A percentile compares a stretch with the other conserved stretches of the same genome.
Conservation (phyloP, 2,329 filamentous ascomycete genomes). For the Balansia obtecta region DNA sequence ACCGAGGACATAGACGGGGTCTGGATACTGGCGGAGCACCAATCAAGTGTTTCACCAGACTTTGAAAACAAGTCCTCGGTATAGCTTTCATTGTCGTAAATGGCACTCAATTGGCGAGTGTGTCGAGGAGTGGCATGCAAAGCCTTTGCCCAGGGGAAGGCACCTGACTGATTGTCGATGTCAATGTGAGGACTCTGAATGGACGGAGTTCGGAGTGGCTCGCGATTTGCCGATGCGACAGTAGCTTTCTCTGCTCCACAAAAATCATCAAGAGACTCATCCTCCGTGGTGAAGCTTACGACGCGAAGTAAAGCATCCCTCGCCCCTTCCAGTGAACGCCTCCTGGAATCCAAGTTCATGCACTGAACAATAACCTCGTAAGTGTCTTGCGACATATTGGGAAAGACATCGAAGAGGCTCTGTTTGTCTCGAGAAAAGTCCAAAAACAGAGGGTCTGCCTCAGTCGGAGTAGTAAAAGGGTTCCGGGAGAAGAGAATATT, state of each 20-base stretch:
- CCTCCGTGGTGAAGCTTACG: constrained; percentile 85
- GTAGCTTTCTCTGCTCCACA: constrained; percentile 69
- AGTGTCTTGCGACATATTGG: constrained; percentile 96
- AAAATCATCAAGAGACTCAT: constrained; percentile 88
- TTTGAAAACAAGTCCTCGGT: constrained; percentile 76
- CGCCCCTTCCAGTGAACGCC: constrained; percentile 68
- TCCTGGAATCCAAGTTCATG: constrained; percentile 80
- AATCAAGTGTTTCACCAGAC: constrained; percentile 60
- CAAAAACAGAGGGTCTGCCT: constrained; percentile 82
- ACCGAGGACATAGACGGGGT: constrained; percentile 77
- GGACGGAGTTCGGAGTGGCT: constrained; percentile 90
- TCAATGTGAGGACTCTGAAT: constrained; percentile 78
- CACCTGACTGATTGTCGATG: constrained; percentile 51
- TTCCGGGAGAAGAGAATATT: constrained; percentile 97
- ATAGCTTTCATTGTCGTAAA: constrained; percentile 69
- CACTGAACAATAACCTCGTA: constrained; percentile 87
- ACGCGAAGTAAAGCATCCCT: constrained; percentile 68
- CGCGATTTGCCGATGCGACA: constrained; percentile 76
- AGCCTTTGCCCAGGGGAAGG: constrained; percentile 92
- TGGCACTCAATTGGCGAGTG: constrained; percentile 76
- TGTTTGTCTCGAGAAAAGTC: constrained; percentile 92
- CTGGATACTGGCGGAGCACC: constrained; percentile 65
- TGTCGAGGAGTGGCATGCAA: constrained; percentile 60
- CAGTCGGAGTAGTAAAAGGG: constrained; percentile 81
- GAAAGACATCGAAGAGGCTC: constrained; percentile 94